phyloP scores from a whole-genome alignment of 148 eudicot genomes.

The Camellia sinensis region DNA sequence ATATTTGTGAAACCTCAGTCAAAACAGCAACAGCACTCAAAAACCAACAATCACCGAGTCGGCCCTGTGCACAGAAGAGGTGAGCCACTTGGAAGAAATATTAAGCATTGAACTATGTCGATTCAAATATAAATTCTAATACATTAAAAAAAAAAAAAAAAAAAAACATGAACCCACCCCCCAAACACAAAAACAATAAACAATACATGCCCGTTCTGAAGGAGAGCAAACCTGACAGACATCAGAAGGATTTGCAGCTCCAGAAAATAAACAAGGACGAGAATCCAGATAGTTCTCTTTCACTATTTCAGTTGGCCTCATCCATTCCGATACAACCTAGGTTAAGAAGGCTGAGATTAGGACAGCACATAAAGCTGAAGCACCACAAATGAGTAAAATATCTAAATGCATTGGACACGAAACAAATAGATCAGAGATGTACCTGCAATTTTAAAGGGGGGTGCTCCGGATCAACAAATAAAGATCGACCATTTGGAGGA shows the following conservation, averaged over 20 bases:
- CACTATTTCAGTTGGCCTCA: constrained; percentile 78
- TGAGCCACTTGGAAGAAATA: constrained; percentile 5
- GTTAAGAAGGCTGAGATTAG: constrained; percentile 14
- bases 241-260: constrained; percentile 91
- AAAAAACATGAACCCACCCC: not conserved
- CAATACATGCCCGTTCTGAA: not conserved
- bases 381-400: not conserved
- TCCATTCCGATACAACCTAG: constrained; percentile 94
- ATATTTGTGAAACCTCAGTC: constrained; percentile 89
- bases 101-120: constrained; percentile 1
- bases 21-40: constrained; percentile 99
- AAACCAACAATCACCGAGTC: constrained; percentile 99
- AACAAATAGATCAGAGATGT: constrained; percentile 3
- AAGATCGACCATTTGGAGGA: constrained; percentile 83
- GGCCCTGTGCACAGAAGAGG: constrained; percentile 59
- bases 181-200: not conserved
- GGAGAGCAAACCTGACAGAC: constrained; percentile 89
- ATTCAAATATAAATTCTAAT: not conserved
- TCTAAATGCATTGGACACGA: constrained; percentile 6
- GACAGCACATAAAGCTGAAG: not conserved
- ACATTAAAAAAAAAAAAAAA: not conserved
- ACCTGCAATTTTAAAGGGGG: constrained; percentile 89
- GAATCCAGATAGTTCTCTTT: constrained; percentile 64
- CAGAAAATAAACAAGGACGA: constrained; percentile 84
- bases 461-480: constrained; percentile 75